Evolutionary conservation across 495 filamentous ascomycete species (phyloP), one percentile per base, ranked within the genome.

Genomic region (Parmelia sp.): DNA sequence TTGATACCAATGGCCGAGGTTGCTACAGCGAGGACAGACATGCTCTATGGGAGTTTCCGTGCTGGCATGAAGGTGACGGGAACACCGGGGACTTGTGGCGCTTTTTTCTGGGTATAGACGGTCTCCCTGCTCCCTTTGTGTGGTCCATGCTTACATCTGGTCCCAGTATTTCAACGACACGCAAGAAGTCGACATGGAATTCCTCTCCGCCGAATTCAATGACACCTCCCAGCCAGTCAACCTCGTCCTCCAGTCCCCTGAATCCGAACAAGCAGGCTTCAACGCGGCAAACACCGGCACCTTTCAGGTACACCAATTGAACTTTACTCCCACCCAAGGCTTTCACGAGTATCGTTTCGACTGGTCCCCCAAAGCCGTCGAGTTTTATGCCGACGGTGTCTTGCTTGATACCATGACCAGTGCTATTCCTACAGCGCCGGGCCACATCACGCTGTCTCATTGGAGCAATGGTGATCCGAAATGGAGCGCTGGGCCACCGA

Each of bases 321-420:
- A 82, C 4, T 92, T 90, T 72, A 71, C 84, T 61, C 86, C 89
- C 0, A 78, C 82, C 0, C 70, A 72, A 0, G 82, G 60, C 10
- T 86, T 85, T 64, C 88, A 91, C 71, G 87, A 91, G 72, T 91
- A 91, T 69, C 87, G 89, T 51, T 87, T 90, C 71, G 89, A 92
- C 69, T 91, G 87, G 77, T 67, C 82, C n/a, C 78, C 82, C 0
- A 78, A 75, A 10, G 70, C 70, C 10, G 84, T 91, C 17, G 70
- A 77, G 35, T 90, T 88, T 73, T 91, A 86, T 69, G 85, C 82
- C 15, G 88, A 91, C 70, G 79, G 80, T 35, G 45, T 67, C 21
- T 71, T 79, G 53, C 77, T 90, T 1, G 70, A 77, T 9, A 76
- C 78, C 53, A 86, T 90, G 79, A 73, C 76, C 0, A 66, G 70